Evolutionary conservation across 768 basidiomycete species (phyloP), one percentile per base, ranked within the genome.

Genomic region (Leccinum pellstonianum): DNA sequence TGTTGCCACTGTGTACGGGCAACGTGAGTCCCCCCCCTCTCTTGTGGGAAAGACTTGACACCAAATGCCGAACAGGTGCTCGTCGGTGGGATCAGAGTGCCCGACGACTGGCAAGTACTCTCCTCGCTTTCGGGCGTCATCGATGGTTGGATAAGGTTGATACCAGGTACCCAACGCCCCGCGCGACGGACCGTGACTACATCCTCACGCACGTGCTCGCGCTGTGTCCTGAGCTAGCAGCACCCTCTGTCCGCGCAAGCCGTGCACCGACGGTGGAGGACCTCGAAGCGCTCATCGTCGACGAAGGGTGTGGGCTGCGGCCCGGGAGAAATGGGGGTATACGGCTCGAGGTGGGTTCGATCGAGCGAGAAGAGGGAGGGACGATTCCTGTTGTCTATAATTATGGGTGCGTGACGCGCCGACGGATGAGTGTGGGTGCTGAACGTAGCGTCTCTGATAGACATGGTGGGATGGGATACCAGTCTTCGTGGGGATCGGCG

Each of bases 311-410:
- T 64, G 91, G 91, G 3, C 72, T 92, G 51, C 77, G 90, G 3
- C 91, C 90, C 1, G 81, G 73, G 1, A 75, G 91, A 56, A 84
- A 82, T 43, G 87, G 85, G n/a, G 89, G 90, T 0, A 77, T 91
- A 33, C 73, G 88, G 25, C 72, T 90, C 2, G 86, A 83, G 43
- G 70, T 70, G 0, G 81, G 81, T 37, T 79, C 73, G 75, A 63
- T 80, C 23, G 73, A 74, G 11, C 65, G 62, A 14, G 57, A 64
- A 33, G 62, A 64, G 62, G 68, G 64, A 27, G 25, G 56, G 19
- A 74, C 65, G 57, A 71, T 84, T 15, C 84, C 84, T 0, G 69
- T 87, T 25, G 77, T 88, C 0, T 78, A 84, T 64, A 87, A 90
- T 67, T 87, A 89, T 63, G 87, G 87, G 83, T 86, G 67, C 68